Evolutionary conservation across 2,329 filamentous ascomycete species (phyloP).

Genomic region (Fusarium penzigii): DNA sequence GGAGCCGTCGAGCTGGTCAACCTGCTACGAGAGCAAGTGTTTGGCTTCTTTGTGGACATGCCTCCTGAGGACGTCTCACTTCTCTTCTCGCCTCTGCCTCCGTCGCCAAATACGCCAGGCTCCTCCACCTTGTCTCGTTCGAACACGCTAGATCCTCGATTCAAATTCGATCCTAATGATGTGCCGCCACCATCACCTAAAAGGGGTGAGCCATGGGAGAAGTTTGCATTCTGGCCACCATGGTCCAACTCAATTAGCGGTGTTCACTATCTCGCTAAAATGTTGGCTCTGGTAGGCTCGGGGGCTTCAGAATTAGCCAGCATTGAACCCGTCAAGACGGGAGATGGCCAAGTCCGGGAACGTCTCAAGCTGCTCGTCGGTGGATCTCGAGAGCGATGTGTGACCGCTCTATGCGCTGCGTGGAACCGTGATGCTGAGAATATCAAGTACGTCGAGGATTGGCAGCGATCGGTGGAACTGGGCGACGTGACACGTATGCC

Average conservation of each 20-base stretch:
- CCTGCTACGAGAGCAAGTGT: slow-evolving; percentile 76
- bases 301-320: slow-evolving; percentile 84
- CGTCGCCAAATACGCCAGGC: slow-evolving; percentile 60
- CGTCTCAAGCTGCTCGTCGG: slow-evolving; percentile 75
- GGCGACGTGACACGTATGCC: slow-evolving; percentile 92
- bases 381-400: slow-evolving; percentile 78
- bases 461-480: slow-evolving; percentile 79
- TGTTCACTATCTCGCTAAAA: slow-evolving; percentile 84
- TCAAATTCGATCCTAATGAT: slow-evolving; percentile 77
- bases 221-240: slow-evolving; percentile 94
- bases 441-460: slow-evolving; percentile 90
- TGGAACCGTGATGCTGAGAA: slow-evolving; percentile 95
- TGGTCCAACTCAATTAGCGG: slow-evolving; percentile 89
- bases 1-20: slow-evolving; percentile 81
- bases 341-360: slow-evolving; percentile 63
- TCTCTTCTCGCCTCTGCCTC: slow-evolving; percentile 78
- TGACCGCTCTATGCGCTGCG: slow-evolving; percentile 80
- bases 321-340: slow-evolving; percentile 63
- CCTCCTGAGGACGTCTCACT: slow-evolving; percentile 90
- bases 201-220: slow-evolving; percentile 85
- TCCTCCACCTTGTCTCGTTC: slow-evolving; percentile 35
- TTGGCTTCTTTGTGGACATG: slow-evolving; percentile 80
- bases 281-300: slow-evolving; percentile 80
- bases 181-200: slow-evolving; percentile 75
- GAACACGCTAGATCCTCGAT: slow-evolving; percentile 68